Evolutionary conservation across 805 yeast species (phyloP).

Genomic region (Yarrowia sp.): DNA sequence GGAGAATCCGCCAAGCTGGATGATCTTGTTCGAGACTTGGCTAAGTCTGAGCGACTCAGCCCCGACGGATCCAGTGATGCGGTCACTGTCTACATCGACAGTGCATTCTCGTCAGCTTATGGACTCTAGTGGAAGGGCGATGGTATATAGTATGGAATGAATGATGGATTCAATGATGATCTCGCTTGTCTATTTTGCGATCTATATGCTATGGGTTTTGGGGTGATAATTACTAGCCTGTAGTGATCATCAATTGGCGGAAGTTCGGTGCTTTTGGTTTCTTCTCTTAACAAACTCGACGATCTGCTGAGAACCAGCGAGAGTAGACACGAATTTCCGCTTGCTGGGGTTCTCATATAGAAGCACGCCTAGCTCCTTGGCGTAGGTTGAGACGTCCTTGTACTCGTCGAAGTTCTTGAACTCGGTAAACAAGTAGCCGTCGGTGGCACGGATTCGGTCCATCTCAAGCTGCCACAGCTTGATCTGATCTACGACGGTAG

Average conservation of each 20-base stretch:
- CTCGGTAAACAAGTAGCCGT: constrained; percentile 85
- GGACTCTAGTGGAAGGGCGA: not conserved
- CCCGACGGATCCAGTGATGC: constrained; percentile 17
- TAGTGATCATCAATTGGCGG: not conserved
- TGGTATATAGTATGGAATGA: not conserved
- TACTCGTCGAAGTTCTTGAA: constrained; percentile 76
- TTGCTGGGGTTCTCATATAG: constrained; percentile 76
- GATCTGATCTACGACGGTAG: constrained; percentile 96
- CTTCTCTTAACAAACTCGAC: constrained; percentile 70
- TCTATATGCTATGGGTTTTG: not conserved
- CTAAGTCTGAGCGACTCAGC: not conserved
- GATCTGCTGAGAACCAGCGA: constrained; percentile 83
- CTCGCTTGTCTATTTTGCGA: not conserved
- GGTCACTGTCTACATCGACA: constrained; percentile 13
- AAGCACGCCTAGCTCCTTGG: constrained; percentile 85
- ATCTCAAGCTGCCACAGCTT: constrained; percentile 93
- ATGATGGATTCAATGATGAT: not conserved
- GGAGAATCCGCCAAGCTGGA: not conserved
- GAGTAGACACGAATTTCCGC: constrained; percentile 77
- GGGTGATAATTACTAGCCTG: not conserved
- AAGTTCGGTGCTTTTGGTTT: not conserved
- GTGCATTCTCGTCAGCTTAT: not conserved
- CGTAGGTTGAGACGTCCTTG: constrained; percentile 66
- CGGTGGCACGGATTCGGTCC: constrained; percentile 83
- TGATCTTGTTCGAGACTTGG: not conserved